phyloP scores from a whole-genome alignment of 208 protist genomes.

The Naegleria gruberi region DNA sequence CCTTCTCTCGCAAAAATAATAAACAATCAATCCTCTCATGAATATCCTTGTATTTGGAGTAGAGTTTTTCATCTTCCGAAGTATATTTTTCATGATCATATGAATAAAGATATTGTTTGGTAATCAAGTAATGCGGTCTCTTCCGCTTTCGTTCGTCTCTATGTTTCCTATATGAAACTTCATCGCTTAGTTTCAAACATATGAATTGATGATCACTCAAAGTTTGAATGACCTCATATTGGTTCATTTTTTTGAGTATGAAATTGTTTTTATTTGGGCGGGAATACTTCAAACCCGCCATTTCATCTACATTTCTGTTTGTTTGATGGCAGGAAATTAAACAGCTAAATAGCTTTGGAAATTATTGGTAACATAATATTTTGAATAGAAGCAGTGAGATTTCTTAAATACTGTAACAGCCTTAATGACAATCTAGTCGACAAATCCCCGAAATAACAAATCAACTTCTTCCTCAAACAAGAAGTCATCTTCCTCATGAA shows the following conservation, averaged over 20 bases:
- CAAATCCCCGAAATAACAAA: too few relatives aligned
- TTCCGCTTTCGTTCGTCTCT: neutral
- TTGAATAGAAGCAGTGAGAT: too few relatives aligned
- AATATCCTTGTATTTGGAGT: neutral
- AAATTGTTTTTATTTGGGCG: too few relatives aligned
- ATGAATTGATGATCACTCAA: neutral
- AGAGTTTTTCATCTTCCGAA: neutral
- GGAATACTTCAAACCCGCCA: too few relatives aligned
- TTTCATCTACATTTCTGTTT: too few relatives aligned
- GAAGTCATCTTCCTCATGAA: too few relatives aligned
- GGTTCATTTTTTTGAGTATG: neutral
- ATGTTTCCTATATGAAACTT: neutral
- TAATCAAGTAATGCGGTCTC: neutral
- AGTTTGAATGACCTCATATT: neutral
- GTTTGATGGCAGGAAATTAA: too few relatives aligned
- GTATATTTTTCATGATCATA: neutral
- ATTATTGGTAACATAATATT: too few relatives aligned
- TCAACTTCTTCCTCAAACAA: too few relatives aligned
- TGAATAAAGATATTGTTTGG: neutral
- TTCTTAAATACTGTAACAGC: too few relatives aligned
- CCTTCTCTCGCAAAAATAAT: neutral
- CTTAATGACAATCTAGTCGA: too few relatives aligned
- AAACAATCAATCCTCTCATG: neutral
- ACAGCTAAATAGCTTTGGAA: too few relatives aligned
- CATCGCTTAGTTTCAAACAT: neutral